phyloP scores from a whole-genome alignment of 2,329 filamentous ascomycete species.

The Lecanicillium sp. region DNA sequence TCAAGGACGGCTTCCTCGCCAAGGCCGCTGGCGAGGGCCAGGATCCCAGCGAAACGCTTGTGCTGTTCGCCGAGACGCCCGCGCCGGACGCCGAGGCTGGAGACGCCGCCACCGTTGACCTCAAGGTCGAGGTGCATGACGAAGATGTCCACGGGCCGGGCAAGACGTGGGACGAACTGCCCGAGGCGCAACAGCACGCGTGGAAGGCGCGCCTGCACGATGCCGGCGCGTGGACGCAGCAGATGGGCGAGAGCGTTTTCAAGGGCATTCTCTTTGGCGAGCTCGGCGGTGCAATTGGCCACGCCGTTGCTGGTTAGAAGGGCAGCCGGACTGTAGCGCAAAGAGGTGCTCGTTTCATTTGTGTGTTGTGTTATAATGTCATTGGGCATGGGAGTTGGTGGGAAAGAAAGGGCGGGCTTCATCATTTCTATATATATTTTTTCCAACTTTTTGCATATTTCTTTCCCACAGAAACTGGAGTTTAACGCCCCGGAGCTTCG shows the following conservation, averaged over 20 bases:
- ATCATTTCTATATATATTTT: not conserved
- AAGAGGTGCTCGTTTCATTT: no score
- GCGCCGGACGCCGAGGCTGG: constrained; percentile 15
- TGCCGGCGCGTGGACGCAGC: constrained; percentile 72
- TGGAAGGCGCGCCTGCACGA: constrained; percentile 66
- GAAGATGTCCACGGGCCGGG: constrained; percentile 44
- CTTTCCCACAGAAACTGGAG: no score
- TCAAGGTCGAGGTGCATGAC: constrained; percentile 41
- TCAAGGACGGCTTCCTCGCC: constrained; percentile 29
- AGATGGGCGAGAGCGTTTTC: constrained; percentile 71
- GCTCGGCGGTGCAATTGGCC: constrained; percentile 57
- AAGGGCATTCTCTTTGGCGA: constrained; percentile 73
- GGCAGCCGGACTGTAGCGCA: not conserved
- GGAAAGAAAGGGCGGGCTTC: not conserved
- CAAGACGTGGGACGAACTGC: constrained; percentile 66
- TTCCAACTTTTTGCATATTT: not conserved
- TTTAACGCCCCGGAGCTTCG: no score
- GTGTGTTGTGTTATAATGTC: not conserved
- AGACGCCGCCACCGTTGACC: constrained; percentile 19
- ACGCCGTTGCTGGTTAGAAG: constrained; percentile 37
- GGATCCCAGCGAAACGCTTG: constrained; percentile 32
- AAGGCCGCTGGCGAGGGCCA: constrained; percentile 32
- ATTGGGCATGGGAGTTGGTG: constrained; percentile 3
- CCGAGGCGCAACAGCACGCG: constrained; percentile 51
- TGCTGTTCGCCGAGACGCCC: constrained; percentile 28